These are phyloP conservation scores for Pseudocercospora ulei DNA, from an alignment of 2,329 filamentous ascomycete species.

Conservation along the genomic window DNA sequence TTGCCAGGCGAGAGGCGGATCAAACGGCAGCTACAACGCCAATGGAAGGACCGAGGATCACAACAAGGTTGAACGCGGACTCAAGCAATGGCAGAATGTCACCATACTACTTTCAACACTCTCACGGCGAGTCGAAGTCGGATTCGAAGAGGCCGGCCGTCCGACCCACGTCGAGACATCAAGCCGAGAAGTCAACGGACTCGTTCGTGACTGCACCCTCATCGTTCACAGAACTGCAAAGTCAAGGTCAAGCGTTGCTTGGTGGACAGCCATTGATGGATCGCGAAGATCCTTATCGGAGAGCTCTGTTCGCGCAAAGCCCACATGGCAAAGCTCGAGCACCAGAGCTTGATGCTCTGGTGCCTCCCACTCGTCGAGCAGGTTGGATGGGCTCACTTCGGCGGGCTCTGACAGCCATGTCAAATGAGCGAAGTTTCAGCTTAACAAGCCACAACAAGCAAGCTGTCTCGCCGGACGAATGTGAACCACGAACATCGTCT, in stretches of 20 bases:
- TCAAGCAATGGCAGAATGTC: conserved; percentile 34
- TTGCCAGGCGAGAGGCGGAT: conserved; percentile 16
- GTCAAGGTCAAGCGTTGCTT: conserved; percentile 46
- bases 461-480: conserved; percentile 8
- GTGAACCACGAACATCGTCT: conserved; percentile 20
- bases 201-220: conserved; percentile 46
- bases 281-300: conserved; percentile 31
- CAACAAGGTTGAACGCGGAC: conserved; percentile 20
- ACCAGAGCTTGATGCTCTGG: conserved; percentile 11
- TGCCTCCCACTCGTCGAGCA: conserved; percentile 15
- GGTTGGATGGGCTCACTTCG: conserved; percentile 33
- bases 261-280: conserved; percentile 36
- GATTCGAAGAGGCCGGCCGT: conserved; percentile 5
- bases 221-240: conserved; percentile 43
- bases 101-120: conserved; percentile 25
- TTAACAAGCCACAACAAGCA: conserved; percentile 22
- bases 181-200: conserved; percentile 32
- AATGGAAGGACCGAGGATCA: conserved; percentile 24
- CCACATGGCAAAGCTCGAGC: conserved; percentile 5
- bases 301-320: conserved; percentile 27
- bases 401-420: conserved; percentile 29
- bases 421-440: conserved; percentile 30
- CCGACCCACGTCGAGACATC: conserved; percentile 13
- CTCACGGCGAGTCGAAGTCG: conserved; percentile 12
- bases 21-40: conserved; percentile 12